Evolutionary conservation across 1,284 basidiomycete species (phyloP).

Genomic region (Microbotryomycetes sp.): DNA sequence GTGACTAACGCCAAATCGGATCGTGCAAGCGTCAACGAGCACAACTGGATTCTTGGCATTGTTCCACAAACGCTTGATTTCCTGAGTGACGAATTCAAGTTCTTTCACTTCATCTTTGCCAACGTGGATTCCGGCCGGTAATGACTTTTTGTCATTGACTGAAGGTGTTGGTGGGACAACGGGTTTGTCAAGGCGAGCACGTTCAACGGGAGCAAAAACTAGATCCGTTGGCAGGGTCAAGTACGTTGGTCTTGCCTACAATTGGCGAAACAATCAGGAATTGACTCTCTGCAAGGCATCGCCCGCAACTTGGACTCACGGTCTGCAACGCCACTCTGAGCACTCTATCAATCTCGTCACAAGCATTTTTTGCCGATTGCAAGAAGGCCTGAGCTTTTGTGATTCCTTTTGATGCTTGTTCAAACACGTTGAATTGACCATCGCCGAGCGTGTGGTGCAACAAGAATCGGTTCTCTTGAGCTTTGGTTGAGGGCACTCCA

Average conservation of each 20-base stretch:
- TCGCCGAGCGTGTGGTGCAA: constrained; percentile 65
- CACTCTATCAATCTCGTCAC: constrained; percentile 70
- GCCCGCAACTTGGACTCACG: constrained; percentile 10
- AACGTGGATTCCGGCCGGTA: constrained; percentile 24
- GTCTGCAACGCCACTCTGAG: constrained; percentile 61
- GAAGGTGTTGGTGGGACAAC: constrained; percentile 42
- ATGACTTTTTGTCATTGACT: constrained; percentile 11
- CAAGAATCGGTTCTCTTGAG: constrained; percentile 52
- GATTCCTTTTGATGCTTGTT: constrained; percentile 67
- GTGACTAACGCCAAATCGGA: constrained; percentile 65
- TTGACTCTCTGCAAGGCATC: constrained; percentile 2
- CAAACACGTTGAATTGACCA: constrained; percentile 66
- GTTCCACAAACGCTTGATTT: constrained; percentile 60
- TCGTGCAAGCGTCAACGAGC: constrained; percentile 80
- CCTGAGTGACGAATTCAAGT: constrained; percentile 59
- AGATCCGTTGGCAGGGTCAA: constrained; percentile 81
- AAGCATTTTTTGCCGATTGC: constrained; percentile 52
- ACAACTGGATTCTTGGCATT: constrained; percentile 65
- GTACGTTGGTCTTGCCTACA: constrained; percentile 76
- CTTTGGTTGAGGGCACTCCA: constrained; percentile 69
- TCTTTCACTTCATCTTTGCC: constrained; percentile 12
- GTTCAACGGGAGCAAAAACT: constrained; percentile 44
- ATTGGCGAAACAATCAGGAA: background rate
- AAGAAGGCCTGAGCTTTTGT: constrained; percentile 63
- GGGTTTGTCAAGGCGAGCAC: constrained; percentile 58